These are phyloP conservation scores for Cystofilobasidium bisporidii DNA, from an alignment of 768 basidiomycete species.

Conservation along the genomic window DNA sequence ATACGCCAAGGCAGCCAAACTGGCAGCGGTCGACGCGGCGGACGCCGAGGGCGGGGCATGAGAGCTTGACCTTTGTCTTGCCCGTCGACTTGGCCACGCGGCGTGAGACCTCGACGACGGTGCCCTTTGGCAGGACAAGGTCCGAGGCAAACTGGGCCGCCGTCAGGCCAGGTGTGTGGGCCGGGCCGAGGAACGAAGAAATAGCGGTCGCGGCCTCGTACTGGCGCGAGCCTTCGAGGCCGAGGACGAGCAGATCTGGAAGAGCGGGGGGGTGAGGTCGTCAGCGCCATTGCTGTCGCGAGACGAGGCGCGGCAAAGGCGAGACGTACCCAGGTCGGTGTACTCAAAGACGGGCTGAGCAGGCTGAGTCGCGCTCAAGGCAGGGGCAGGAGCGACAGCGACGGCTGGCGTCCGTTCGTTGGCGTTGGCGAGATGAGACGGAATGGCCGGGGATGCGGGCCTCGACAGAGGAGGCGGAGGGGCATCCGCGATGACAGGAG, in stretches of 20 bases:
- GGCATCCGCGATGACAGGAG: too few relatives aligned
- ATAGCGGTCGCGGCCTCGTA: constrained; percentile 18
- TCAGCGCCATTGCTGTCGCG: too few relatives aligned
- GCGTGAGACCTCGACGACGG: constrained; percentile 25
- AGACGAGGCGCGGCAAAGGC: neutral
- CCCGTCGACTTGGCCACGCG: constrained; percentile 24
- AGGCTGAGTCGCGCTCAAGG: neutral
- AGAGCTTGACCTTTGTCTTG: constrained; percentile 26
- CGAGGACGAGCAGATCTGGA: neutral
- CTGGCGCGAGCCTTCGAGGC: neutral
- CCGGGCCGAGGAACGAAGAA: constrained; percentile 19
- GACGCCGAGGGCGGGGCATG: neutral
- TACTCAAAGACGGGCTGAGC: neutral
- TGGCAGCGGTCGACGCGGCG: constrained; percentile 22
- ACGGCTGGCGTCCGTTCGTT: too few relatives aligned
- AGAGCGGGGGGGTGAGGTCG: neutral
- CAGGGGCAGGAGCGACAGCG: too few relatives aligned
- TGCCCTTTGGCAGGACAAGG: neutral
- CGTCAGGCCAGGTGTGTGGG: constrained; percentile 9
- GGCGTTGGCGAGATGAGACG: too few relatives aligned
- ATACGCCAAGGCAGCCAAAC: constrained; percentile 19
- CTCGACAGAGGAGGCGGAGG: too few relatives aligned
- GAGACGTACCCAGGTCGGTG: constrained; percentile 6
- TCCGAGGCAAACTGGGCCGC: constrained; percentile 1
- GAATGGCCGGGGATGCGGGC: too few relatives aligned